These are phyloP conservation scores for Gremmenia infestans DNA, from an alignment of 2,329 filamentous ascomycete species.

Conservation along the genomic window DNA sequence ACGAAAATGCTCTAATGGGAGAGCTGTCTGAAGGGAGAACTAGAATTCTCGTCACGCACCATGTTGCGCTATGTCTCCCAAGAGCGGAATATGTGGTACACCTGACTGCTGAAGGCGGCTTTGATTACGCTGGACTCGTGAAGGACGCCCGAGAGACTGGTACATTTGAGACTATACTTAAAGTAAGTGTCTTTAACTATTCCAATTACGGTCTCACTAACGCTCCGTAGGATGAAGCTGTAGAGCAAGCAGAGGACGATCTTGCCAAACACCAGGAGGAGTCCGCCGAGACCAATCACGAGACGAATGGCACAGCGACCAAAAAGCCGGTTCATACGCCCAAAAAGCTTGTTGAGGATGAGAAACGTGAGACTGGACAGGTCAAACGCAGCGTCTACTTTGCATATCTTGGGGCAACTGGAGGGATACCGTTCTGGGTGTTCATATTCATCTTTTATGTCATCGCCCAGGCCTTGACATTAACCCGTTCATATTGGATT, in stretches of 20 bases:
- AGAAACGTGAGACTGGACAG: conserved; percentile 62
- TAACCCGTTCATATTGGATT: conserved; percentile 56
- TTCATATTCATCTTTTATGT: conserved; percentile 49
- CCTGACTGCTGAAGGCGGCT: no score
- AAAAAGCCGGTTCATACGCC: no score
- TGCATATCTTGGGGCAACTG: conserved; percentile 60
- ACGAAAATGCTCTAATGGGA: conserved; percentile 67
- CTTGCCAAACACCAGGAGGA: no score
- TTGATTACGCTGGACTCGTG: conserved; percentile 43
- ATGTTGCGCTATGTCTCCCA: conserved; percentile 64
- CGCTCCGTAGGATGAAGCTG: no score
- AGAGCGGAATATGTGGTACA: conserved; percentile 65
- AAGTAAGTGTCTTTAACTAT: no score
- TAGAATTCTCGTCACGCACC: conserved; percentile 73
- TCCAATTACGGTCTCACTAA: no score
- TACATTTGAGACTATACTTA: no score
- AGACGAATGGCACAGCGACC: no score
- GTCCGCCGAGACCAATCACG: no score
- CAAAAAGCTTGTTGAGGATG: conserved; percentile 53
- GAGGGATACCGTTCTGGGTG: conserved; percentile 57
- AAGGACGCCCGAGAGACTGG: no score
- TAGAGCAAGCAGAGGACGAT: no score
- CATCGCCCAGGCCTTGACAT: conserved; percentile 17
- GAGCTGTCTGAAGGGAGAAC: conserved; percentile 64
- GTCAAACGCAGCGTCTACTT: conserved; percentile 63